phyloP scores from a whole-genome alignment of 306 rosid species.

The Dicorynia guianensis region DNA sequence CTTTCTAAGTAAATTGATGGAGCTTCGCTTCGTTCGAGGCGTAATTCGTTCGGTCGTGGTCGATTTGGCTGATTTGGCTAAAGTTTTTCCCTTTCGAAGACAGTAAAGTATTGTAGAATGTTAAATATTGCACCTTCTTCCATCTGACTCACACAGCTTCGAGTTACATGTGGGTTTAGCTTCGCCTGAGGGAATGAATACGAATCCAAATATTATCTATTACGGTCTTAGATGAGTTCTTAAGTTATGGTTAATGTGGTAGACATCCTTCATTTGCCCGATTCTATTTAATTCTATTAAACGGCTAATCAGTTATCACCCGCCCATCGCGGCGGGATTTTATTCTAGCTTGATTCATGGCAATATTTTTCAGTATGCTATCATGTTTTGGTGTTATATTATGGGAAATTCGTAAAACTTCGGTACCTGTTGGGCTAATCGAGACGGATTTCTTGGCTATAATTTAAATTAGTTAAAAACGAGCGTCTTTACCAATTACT shows the following conservation, averaged over 20 bases:
- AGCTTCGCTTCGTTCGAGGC: neutral
- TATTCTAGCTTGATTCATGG: neutral
- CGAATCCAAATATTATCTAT: neutral
- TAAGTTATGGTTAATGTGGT: neutral
- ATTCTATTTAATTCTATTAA: neutral
- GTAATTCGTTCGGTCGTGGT: neutral
- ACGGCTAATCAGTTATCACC: neutral
- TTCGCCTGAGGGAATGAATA: neutral
- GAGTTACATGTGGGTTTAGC: neutral
- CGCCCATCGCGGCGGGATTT: neutral
- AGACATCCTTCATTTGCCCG: neutral
- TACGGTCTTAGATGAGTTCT: neutral
- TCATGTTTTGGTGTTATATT: neutral
- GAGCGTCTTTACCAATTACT: neutral
- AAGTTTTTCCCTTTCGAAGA: neutral
- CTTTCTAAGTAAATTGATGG: neutral
- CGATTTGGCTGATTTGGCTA: constrained; percentile 32
- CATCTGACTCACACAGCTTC: neutral
- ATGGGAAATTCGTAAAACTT: no score
- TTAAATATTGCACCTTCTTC: neutral
- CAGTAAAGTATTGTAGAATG: neutral
- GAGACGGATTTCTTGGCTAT: no score
- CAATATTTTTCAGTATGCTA: no score
- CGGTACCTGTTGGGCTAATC: no score
- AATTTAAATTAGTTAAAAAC: no score